Conservation (phyloP, 257 asterid genomes). For the Lavandula angustifolia region DNA sequence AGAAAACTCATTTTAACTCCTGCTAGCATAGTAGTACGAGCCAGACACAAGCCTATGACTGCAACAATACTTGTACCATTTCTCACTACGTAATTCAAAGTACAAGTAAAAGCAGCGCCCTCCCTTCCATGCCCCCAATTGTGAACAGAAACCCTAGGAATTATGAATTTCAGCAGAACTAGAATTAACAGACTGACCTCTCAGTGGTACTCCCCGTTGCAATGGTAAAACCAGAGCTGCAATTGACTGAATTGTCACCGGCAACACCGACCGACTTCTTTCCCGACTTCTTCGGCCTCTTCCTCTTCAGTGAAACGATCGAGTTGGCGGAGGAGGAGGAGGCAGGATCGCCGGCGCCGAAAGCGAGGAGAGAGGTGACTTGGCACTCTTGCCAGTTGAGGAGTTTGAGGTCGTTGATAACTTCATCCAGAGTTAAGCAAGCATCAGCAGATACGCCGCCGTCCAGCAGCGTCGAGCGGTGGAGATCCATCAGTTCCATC, state of each 20-base stretch:
- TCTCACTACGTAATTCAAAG: background rate
- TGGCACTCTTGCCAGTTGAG: slow-evolving; percentile 77
- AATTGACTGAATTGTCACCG: slow-evolving; percentile 14
- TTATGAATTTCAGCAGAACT: background rate
- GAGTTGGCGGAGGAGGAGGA: slow-evolving; percentile 19
- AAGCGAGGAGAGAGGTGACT: slow-evolving; percentile 56
- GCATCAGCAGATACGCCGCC: slow-evolving; percentile 47
- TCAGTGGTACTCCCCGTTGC: slow-evolving; percentile 18
- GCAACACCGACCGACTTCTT: slow-evolving; percentile 9
- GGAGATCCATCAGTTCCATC: slow-evolving; percentile 53
- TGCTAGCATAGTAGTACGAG: background rate
- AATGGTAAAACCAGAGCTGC: slow-evolving; percentile 2
- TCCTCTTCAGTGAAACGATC: slow-evolving; percentile 25
- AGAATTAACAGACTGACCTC: background rate
- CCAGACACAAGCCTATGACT: background rate
- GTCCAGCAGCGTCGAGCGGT: slow-evolving; percentile 56
- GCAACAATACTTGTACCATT: slow-evolving; percentile 18
- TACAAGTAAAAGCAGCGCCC: slow-evolving; percentile 23
- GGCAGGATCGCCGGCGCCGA: slow-evolving; percentile 32
- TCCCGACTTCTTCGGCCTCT: background rate
- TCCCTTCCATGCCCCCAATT: background rate
- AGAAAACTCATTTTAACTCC: too few species aligned
- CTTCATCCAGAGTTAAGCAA: slow-evolving; percentile 43
- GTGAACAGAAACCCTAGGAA: background rate
- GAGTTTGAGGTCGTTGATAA: slow-evolving; percentile 47